phyloP scores from a whole-genome alignment of 495 filamentous ascomycete genomes.

The Podospora pseudoanserina region DNA sequence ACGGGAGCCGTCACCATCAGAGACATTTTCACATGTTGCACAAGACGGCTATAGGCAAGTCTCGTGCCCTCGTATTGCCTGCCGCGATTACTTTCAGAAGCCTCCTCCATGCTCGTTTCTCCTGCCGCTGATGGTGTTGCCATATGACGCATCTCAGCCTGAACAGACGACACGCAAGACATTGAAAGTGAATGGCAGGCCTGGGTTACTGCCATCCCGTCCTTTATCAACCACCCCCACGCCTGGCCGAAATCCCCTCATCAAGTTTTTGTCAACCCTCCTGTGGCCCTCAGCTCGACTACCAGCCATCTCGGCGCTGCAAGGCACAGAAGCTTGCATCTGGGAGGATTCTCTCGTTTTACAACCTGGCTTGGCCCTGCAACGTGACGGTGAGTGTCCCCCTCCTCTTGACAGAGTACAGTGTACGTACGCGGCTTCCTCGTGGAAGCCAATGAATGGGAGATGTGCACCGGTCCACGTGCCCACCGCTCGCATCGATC shows the following conservation, averaged over 20 bases:
- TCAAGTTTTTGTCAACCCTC: neutral
- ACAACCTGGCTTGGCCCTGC: neutral
- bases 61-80: neutral
- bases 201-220: neutral
- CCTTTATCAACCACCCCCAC: neutral
- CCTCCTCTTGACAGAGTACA: neutral
- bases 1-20: neutral
- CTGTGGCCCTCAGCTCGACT: neutral
- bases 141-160: neutral
- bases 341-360: neutral
- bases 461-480: conserved; percentile 3
- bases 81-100: neutral
- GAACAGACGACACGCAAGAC: neutral
- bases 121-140: neutral
- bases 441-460: neutral
- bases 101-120: neutral
- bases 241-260: neutral
- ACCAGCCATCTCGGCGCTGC: conserved; percentile 2
- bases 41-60: neutral
- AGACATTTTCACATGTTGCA: neutral
- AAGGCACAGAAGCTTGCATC: conserved; percentile 3
- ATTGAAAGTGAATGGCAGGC: neutral
- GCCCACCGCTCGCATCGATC: neutral
- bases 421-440: neutral
- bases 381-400: neutral